Conservation (phyloP, 108 stramenopile genomes). For the Thalassiosira profunda region DNA sequence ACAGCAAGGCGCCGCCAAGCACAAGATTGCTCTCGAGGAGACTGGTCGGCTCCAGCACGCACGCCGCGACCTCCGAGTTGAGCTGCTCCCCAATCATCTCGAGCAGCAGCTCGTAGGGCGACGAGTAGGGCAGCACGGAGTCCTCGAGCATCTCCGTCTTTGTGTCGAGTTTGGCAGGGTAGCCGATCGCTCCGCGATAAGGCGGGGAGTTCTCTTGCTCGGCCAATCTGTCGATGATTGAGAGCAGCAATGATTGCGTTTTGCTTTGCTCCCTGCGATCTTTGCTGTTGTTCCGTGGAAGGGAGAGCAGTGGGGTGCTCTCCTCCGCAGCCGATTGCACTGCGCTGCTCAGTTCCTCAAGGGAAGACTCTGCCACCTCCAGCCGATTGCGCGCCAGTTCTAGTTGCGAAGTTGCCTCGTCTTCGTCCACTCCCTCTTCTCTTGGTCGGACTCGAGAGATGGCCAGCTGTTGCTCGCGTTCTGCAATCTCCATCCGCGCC, state of each 20-base stretch:
- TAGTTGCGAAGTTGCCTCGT: constrained; percentile 18
- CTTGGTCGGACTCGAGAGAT: no score
- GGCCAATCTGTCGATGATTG: constrained; percentile 25
- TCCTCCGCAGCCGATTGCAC: background rate
- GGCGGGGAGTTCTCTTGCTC: constrained; percentile 57
- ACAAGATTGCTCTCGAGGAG: constrained; percentile 69
- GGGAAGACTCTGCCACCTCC: constrained; percentile 19
- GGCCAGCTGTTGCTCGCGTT: constrained; percentile 67
- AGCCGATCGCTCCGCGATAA: constrained; percentile 87
- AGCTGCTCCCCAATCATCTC: constrained; percentile 80
- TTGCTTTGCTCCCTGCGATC: background rate
- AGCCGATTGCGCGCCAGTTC: constrained; percentile 37
- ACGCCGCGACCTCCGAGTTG: constrained; percentile 76
- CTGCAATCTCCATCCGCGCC: constrained; percentile 72
- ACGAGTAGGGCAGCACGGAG: constrained; percentile 46
- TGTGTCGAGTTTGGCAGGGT: constrained; percentile 60
- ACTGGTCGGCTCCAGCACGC: constrained; percentile 84
- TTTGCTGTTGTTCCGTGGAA: constrained; percentile 13
- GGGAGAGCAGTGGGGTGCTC: background rate
- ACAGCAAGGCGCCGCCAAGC: constrained; percentile 79
- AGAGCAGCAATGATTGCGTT: constrained; percentile 14
- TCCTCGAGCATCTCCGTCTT: constrained; percentile 39
- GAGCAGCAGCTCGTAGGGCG: constrained; percentile 73
- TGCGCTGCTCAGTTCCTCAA: constrained; percentile 6
- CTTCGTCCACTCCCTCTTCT: constrained; percentile 3